Conservation (phyloP, 2,329 filamentous ascomycete genomes). For the Thielaviopsis populi region DNA sequence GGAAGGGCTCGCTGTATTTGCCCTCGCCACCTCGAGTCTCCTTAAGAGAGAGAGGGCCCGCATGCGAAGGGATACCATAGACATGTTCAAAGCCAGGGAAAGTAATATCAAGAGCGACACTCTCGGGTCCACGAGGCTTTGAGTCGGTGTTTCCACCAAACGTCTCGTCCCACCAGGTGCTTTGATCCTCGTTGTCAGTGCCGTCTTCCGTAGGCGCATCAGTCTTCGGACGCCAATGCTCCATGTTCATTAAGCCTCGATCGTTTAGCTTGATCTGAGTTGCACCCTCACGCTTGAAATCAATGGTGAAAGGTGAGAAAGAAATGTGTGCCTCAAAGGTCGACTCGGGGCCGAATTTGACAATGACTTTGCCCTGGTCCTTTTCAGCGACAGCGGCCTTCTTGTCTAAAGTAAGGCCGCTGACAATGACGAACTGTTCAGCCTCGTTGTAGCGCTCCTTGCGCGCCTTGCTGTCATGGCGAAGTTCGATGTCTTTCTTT, state of each 20-base stretch:
- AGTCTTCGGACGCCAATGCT: conserved; percentile 85
- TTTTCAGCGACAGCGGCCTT: conserved; percentile 53
- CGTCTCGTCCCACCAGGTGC: conserved; percentile 94
- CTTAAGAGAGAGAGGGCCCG: conserved; percentile 73
- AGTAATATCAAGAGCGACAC: conserved; percentile 75
- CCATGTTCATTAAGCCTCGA: conserved; percentile 77
- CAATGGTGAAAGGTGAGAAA: conserved; percentile 67
- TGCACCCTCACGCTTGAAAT: conserved; percentile 71
- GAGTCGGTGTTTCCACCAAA: conserved; percentile 92
- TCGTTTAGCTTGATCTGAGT: conserved; percentile 82
- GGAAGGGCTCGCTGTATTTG: conserved; percentile 77
- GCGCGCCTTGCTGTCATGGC: conserved; percentile 66
- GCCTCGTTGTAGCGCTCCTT: conserved; percentile 95
- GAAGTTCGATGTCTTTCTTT: conserved; percentile 75
- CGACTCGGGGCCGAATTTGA: conserved; percentile 63
- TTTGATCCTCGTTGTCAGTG: conserved; percentile 45
- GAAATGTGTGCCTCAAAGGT: conserved; percentile 71
- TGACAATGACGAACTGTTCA: conserved; percentile 72
- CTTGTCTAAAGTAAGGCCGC: conserved; percentile 58
- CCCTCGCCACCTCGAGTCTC: conserved; percentile 79
- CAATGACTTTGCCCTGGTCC: conserved; percentile 51
- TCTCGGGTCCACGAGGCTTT: conserved; percentile 90
- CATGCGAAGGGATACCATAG: conserved; percentile 86
- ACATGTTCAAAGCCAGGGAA: conserved; percentile 88
- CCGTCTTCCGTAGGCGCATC: conserved; percentile 34